These are phyloP conservation scores for Mucor lusitanicus DNA, from an alignment of 371 early-diverging fungal genomes.

Conservation along the genomic window DNA sequence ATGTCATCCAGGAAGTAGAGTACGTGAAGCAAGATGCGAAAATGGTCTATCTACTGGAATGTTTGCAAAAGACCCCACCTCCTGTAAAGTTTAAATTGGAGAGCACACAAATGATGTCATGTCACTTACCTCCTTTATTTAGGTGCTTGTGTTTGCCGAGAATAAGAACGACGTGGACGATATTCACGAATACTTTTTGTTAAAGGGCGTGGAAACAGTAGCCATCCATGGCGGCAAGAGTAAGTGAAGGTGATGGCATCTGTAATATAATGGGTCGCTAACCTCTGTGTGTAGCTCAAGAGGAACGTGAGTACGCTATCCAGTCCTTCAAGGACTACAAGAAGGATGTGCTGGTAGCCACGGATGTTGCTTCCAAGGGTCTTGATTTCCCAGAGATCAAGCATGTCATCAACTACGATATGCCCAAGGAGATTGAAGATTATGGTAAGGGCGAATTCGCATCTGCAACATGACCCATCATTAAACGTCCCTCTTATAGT, in stretches of 20 bases:
- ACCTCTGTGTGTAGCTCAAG: constrained; percentile 69
- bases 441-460: constrained; percentile 56
- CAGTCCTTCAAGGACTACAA: constrained; percentile 77
- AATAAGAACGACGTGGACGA: constrained; percentile 99
- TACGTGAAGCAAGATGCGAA: constrained; percentile 96
- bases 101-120: constrained; percentile 1
- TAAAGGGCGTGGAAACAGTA: constrained; percentile 93
- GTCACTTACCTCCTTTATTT: not conserved
- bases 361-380: constrained; percentile 93
- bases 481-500: constrained; percentile 31
- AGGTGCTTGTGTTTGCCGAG: constrained; percentile 97
- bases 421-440: constrained; percentile 97
- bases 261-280: not conserved
- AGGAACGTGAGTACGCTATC: constrained; percentile 83
- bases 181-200: constrained; percentile 91
- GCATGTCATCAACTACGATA: constrained; percentile 94
- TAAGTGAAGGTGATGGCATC: constrained; percentile 32
- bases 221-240: constrained; percentile 96
- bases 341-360: constrained; percentile 90
- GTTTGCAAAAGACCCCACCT: constrained; percentile 93
- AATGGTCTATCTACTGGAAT: constrained; percentile 87
- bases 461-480: not conserved
- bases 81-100: constrained; percentile 59
- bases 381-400: constrained; percentile 92
- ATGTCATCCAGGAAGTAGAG: constrained; percentile 97